Evolutionary conservation across 192 early-diverging fungal genomes (phyloP).

Genomic region (Phycomyces blakesleeanus): DNA sequence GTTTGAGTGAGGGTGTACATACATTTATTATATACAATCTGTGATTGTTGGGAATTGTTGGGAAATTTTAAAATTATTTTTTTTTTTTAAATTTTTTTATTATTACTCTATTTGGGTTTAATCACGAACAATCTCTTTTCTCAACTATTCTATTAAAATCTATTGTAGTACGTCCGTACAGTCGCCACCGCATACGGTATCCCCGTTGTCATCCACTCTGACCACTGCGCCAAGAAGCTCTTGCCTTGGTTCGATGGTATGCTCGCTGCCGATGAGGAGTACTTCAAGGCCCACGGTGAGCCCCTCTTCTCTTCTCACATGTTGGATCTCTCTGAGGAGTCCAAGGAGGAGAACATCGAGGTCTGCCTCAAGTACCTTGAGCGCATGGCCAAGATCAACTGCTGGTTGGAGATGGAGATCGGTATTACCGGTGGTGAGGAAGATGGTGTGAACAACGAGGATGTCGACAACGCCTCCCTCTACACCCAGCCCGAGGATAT

Average conservation of each 20-base stretch:
- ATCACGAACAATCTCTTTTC: too few species aligned
- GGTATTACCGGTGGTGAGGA: constrained; percentile 98
- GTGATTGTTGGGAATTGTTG: too few species aligned
- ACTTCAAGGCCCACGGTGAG: constrained; percentile 91
- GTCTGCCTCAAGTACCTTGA: constrained; percentile 87
- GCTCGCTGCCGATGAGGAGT: constrained; percentile 89
- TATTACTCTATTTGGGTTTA: too few species aligned
- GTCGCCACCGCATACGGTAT: constrained; percentile 36
- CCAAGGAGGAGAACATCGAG: constrained; percentile 91
- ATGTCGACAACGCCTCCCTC: constrained; percentile 83
- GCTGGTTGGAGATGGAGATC: constrained; percentile 96
- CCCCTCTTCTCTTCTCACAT: constrained; percentile 98
- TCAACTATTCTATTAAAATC: too few species aligned
- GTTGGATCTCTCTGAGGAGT: constrained; percentile 93
- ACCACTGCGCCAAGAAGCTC: constrained; percentile 97
- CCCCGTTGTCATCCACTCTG: constrained; percentile 80
- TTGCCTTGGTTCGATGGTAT: constrained; percentile 98
- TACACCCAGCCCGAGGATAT: constrained; percentile 97
- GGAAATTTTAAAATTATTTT: too few species aligned
- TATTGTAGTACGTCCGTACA: constrained; percentile 38
- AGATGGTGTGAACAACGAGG: constrained; percentile 96
- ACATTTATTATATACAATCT: too few species aligned
- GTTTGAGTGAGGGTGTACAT: too few species aligned
- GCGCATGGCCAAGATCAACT: constrained; percentile 85
- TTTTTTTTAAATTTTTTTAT: too few species aligned